A percentile compares a stretch with the other conserved stretches of the same genome.
Conservation (phyloP, 2,329 filamentous ascomycete genomes). For the Neonectria punicea region DNA sequence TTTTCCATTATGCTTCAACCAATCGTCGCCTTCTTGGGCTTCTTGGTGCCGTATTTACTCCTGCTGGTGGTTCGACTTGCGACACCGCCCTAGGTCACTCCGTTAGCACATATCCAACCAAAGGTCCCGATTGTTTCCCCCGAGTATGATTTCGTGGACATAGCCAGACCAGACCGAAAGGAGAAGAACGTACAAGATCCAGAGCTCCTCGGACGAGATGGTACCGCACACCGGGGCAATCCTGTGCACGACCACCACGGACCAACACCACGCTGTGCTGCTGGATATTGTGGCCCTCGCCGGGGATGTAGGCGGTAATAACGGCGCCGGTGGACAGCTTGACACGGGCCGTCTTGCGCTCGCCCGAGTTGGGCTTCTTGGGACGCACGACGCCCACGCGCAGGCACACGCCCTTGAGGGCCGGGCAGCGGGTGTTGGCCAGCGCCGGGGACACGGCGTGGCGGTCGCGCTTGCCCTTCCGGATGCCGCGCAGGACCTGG, state of each 20-base stretch:
- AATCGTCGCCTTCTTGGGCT: constrained; percentile 84
- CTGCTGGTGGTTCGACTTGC: constrained; percentile 83
- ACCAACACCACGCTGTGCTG: constrained; percentile 98
- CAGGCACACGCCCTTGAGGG: constrained; percentile 95
- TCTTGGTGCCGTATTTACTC: constrained; percentile 99
- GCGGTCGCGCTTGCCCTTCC: constrained; percentile 81
- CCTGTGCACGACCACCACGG: constrained; percentile 90
- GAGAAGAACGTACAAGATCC: constrained; percentile 80
- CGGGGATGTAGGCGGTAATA: constrained; percentile 93
- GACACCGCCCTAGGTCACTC: constrained; percentile 79
- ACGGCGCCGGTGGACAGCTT: constrained; percentile 87
- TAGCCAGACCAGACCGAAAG: background rate
- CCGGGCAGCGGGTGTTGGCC: constrained; percentile 72
- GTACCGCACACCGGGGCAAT: constrained; percentile 98
- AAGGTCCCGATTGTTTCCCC: background rate
- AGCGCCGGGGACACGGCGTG: constrained; percentile 91
- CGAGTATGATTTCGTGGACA: background rate
- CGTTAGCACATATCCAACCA: constrained; percentile 22
- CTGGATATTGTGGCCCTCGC: constrained; percentile 98
- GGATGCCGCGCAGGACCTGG: constrained; percentile 80
- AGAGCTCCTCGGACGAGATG: constrained; percentile 90
- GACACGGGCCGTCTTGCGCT: constrained; percentile 94
- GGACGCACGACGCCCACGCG: constrained; percentile 94
- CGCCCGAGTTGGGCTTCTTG: constrained; percentile 98
- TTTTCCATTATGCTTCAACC: constrained; percentile 46